Base-by-base conservation (phyloP, 768 basidiomycete genomes). In the Vararia minispora region DNA sequence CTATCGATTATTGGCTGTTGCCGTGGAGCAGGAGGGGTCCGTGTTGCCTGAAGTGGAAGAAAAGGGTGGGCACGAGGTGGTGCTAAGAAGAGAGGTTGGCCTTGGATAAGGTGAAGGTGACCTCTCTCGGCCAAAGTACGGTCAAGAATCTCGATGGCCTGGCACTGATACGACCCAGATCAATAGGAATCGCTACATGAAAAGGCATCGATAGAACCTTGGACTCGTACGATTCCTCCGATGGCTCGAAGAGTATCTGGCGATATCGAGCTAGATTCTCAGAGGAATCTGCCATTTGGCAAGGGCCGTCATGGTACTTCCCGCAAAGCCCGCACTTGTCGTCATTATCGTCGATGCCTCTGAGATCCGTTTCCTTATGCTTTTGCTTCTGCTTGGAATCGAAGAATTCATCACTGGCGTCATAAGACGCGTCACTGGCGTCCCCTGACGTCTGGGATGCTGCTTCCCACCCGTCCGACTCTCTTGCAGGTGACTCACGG, bases 81-180 rank as follows among this genome's bases (percentile, higher is more conserved):
- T n/a, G n/a, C n/a, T n/a, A n/a, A n/a, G n/a, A n/a, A n/a, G 4
- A 81, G 62, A 28, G 82, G 79, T 52, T 86, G 81, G 1, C 74
- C 76, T 26, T 58, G 61, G 39, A 85, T 68, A 16, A 84, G 57
- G 34, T 66, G 52, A 2, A 70, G 53, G 28, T 76, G 65, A 3
- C 79, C 78, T 12, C 79, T 71, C 36, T 58, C 46, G 41, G 65
- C 51, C 11, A 89, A 61, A 3, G 73, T 66, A 41, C 74, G 64
- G 41, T 89, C 86, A 44, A 89, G 86, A 5, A 74, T 73, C 20
- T 59, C 57, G 35, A 89, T 71, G 10, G 86, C 85, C 30, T 68
- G 72, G 47, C 58, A 63, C 83, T 84, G 51, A 12, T 34, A 43
- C 27, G 34, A 40, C 2, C 32, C 33, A 27, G 35, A 36, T 47